Percentiles rank a stretch among this genome's conserved stretches.
Conservation (phyloP, 2,329 filamentous ascomycete species). For the Thelonectria rubi region DNA sequence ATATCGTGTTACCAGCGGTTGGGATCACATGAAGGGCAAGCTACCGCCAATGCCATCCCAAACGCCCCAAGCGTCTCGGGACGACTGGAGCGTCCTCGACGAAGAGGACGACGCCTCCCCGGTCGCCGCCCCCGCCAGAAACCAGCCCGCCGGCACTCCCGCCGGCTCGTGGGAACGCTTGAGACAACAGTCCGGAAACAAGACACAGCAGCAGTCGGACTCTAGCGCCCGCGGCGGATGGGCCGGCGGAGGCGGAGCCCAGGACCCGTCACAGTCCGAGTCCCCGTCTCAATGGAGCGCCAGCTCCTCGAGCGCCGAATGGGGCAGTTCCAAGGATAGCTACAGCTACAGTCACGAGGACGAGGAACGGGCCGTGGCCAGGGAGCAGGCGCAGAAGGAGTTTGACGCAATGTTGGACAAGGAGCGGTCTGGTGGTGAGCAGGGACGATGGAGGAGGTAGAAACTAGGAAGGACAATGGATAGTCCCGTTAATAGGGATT, state of each 20-base stretch:
- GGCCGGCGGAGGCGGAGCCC: constrained; percentile 19
- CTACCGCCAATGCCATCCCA: constrained; percentile 17
- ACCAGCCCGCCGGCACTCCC: constrained; percentile 28
- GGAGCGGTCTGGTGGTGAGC: constrained; percentile 49
- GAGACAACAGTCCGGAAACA: constrained; percentile 45
- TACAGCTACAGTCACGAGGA: constrained; percentile 50
- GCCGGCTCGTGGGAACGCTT: constrained; percentile 57
- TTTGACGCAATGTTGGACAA: constrained; percentile 60
- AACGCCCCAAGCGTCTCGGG: constrained; percentile 20
- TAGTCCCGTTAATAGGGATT: too few relatives aligned
- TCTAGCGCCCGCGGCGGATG: constrained; percentile 29
- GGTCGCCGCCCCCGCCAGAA: constrained; percentile 46
- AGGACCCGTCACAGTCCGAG: constrained; percentile 24
- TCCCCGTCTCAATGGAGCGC: constrained; percentile 40
- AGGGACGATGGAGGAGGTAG: constrained; percentile 39
- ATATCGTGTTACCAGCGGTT: constrained; percentile 15
- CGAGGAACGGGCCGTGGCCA: constrained; percentile 50
- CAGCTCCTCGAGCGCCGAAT: constrained; percentile 36
- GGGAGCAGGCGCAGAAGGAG: constrained; percentile 59
- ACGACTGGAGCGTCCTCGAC: constrained; percentile 41
- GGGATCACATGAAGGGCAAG: background rate
- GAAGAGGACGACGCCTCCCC: constrained; percentile 57
- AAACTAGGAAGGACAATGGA: constrained; percentile 29
- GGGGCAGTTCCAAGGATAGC: constrained; percentile 33
- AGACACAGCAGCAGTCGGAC: constrained; percentile 31